Evolutionary conservation across 805 yeast genomes (phyloP).

Genomic region (Ogataea henricii): DNA sequence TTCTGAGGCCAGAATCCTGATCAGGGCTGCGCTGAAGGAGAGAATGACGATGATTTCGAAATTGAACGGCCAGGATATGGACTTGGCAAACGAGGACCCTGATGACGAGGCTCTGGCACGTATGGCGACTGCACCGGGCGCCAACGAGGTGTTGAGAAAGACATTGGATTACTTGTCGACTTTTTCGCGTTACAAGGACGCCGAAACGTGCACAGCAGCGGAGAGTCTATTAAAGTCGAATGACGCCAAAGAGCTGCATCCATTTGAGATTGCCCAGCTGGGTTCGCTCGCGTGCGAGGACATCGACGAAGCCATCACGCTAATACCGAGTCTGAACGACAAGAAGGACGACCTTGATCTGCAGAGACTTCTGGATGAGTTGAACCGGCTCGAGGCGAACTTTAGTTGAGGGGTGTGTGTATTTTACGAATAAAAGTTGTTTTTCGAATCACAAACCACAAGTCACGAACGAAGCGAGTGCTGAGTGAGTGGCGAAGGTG

Average conservation of each 20-base stretch:
- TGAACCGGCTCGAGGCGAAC: conserved; percentile 62
- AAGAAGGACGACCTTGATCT: conserved; percentile 86
- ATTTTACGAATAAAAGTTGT: conserved; percentile 27
- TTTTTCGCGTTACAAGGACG: conserved; percentile 89
- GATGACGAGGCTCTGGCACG: conserved; percentile 52
- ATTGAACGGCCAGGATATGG: conserved; percentile 36
- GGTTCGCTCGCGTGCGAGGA: conserved; percentile 90
- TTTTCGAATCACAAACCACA: no score
- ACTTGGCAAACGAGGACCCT: conserved; percentile 34
- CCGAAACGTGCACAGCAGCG: conserved; percentile 90
- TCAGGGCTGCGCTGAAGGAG: conserved; percentile 86
- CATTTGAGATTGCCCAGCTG: conserved; percentile 91
- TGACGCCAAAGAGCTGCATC: conserved; percentile 80
- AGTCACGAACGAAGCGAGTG: no score
- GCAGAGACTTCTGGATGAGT: conserved; percentile 83
- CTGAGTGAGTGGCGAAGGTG: neutral
- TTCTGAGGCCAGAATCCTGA: conserved; percentile 86
- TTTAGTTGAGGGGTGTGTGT: conserved; percentile 9
- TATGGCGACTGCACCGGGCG: conserved; percentile 65
- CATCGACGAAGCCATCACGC: conserved; percentile 92
- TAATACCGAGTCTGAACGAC: conserved; percentile 81
- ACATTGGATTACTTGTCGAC: conserved; percentile 83
- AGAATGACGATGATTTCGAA: conserved; percentile 55
- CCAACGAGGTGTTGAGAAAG: conserved; percentile 86
- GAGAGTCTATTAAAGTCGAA: conserved; percentile 77